Evolutionary conservation across 352 stramenopile genomes (phyloP), one percentile per base, ranked within the genome.

Genomic region (Pythium dissotocum): DNA sequence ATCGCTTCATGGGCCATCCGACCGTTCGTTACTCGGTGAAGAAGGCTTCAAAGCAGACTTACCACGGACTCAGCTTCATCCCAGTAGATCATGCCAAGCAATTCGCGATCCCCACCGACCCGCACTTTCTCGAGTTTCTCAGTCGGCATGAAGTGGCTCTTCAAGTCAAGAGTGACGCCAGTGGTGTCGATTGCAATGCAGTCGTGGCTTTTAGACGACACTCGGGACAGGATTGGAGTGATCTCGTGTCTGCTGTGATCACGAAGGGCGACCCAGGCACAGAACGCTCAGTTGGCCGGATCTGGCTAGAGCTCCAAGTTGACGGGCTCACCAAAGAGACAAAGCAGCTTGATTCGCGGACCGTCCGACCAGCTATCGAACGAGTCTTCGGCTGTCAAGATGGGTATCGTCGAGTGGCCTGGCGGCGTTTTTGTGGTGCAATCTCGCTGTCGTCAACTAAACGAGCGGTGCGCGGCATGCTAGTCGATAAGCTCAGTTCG

Each of bases 371-470:
- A 2, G 12, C 32, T 6, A 28, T 60, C 4, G 2, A n/a, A 7
- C 53, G 59, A 9, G 33, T 67, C 5, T 57, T 67, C 58, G 30
- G 58, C 32, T 6, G 12, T 28, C 44, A 6, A 5, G n/a, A 44
- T 0, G 14, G 26, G 4, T 4, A 2, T 16, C 28, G 24, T 2
- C 16, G 35, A 32, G 30, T 77, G 2, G 21, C 77, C 18, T 80
- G 73, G 73, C 36, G 12, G 2, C 61, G 66, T 18, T 80, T 76
- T 33, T 69, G 56, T 9, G 48, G 56, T 9, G 63, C 62, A 7
- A 71, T 80, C 59, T 24, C 14, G 14, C 28, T 77, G 3, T 67
- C 66, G 12, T 53, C 52, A 16, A 28, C 75, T 6, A 67, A 80
- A 12, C 66, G 66, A 35, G 58, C 36, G 0, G 52, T 61, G n/a